Percentiles rank a stretch among this genome's conserved stretches.
Evolutionary conservation across 805 yeast species (phyloP).

Genomic region (Limtongia smithiae): DNA sequence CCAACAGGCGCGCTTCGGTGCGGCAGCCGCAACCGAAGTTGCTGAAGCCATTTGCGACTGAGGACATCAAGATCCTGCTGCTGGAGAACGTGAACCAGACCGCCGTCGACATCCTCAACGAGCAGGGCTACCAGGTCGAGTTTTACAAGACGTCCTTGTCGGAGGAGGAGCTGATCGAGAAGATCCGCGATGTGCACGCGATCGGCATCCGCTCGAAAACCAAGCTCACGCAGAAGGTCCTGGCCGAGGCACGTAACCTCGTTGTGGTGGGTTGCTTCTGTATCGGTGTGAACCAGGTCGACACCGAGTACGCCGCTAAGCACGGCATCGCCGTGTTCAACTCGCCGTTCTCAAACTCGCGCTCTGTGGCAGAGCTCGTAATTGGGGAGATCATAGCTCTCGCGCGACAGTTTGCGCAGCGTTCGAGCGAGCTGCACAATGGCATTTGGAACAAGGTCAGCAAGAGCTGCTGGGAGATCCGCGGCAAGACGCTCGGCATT

Average conservation of each 20-base stretch:
- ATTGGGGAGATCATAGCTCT: slow-evolving; percentile 90
- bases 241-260: slow-evolving; percentile 83
- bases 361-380: slow-evolving; percentile 97
- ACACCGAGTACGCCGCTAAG: slow-evolving; percentile 84
- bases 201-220: slow-evolving; percentile 98
- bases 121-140: slow-evolving; percentile 97
- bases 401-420: slow-evolving; percentile 95
- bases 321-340: slow-evolving; percentile 94
- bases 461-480: slow-evolving; percentile 95
- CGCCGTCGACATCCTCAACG: slow-evolving; percentile 77
- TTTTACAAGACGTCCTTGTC: slow-evolving; percentile 83
- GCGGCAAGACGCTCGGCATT: slow-evolving; percentile 97
- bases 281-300: slow-evolving; percentile 98
- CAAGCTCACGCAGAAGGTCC: slow-evolving; percentile 70
- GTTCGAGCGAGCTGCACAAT: slow-evolving; percentile 91
- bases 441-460: slow-evolving; percentile 98
- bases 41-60: slow-evolving; percentile 91
- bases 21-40: slow-evolving; percentile 44
- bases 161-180: slow-evolving; percentile 91
- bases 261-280: slow-evolving; percentile 96
- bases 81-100: slow-evolving; percentile 92
- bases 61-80: slow-evolving; percentile 86
- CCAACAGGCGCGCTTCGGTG: slow-evolving; percentile 23
- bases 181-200: slow-evolving; percentile 88
- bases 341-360: slow-evolving; percentile 97